Base-by-base conservation (phyloP, 805 yeast species). In the Huiozyma naganishii region DNA sequence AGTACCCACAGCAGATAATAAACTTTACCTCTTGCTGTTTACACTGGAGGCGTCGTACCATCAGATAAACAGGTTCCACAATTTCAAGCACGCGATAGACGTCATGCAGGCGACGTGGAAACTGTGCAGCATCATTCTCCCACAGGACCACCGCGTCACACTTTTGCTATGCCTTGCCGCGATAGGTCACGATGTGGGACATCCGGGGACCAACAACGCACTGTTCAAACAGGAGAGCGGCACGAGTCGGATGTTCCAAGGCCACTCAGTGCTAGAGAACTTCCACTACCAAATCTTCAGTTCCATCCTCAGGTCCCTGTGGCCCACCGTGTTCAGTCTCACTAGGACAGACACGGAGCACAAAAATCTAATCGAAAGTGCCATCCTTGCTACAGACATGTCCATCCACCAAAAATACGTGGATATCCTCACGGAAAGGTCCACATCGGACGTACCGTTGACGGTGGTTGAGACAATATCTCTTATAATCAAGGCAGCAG, bases 121-220 rank as follows among this genome's bases (percentile, higher is more conserved):
- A 59, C 77, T 80, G 46, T 66, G 58, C 40, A 44, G 46, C 29
- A 41, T 39, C 41, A 45, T 52, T 36, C 45, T 46, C 13, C 45
- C 37, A 41, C 46, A 46, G 2, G 51, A 57, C 13, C 71, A 65
- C 44, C 53, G 58, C 29, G 81, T 81, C 51, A 69, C 72, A 2
- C 64, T 83, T 39, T 75, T 83, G 1, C 64, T 87, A 28, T 71
- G 85, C 32, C 67, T 89, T 9, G 84, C 95, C 0, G 92, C 95
- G 1, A 65, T 89, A 37, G 97, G 97, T 42, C 98, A 92, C 65
- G 98, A 92, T 62, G 78, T 85, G 30, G 95, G 96, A 23, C 98
- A 92, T 62, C 97, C 97, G 0, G 98, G 97, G 1, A 77, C 88
- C n/a, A 87, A 95, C 10, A 86, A 87, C 61, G 75, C 77, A 33